A percentile compares a stretch with the other conserved stretches of the same genome.
These are phyloP conservation scores for Lactarius indigo DNA, from an alignment of 768 basidiomycete species.

Conservation along the genomic window DNA sequence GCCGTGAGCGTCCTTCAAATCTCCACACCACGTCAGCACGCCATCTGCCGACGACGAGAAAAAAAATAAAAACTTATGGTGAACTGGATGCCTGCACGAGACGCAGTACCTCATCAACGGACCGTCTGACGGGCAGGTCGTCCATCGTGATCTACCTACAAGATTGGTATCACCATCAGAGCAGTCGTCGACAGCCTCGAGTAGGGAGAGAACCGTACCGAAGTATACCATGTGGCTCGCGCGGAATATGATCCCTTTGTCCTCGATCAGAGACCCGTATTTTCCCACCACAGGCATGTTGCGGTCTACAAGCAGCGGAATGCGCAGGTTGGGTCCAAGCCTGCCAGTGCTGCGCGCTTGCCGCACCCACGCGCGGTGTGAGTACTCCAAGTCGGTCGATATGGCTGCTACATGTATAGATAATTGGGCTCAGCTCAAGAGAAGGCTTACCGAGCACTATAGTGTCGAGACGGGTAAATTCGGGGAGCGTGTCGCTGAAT, in stretches of 20 bases:
- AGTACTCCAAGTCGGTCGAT: slow-evolving; percentile 88
- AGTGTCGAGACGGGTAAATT: slow-evolving; percentile 71
- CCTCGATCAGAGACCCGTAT: slow-evolving; percentile 86
- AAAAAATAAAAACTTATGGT: slow-evolving; percentile 45
- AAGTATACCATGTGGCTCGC: slow-evolving; percentile 73
- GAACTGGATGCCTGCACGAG: slow-evolving; percentile 91
- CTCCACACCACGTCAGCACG: background rate
- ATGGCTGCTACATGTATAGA: slow-evolving; percentile 43
- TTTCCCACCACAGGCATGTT: slow-evolving; percentile 77
- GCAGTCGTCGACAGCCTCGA: background rate
- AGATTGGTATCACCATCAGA: background rate
- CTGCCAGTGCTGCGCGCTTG: slow-evolving; percentile 83
- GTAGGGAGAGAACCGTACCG: slow-evolving; percentile 41
- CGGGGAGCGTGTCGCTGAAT: slow-evolving; percentile 82
- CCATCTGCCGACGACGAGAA: background rate
- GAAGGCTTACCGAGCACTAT: slow-evolving; percentile 62
- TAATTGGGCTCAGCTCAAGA: background rate
- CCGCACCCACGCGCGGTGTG: slow-evolving; percentile 83
- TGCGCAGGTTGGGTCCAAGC: slow-evolving; percentile 81
- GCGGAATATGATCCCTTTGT: slow-evolving; percentile 83
- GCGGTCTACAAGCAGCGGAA: slow-evolving; percentile 79
- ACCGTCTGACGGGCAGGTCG: slow-evolving; percentile 92
- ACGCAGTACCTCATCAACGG: slow-evolving; percentile 88
- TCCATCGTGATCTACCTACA: slow-evolving; percentile 76
- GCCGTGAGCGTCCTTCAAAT: slow-evolving; percentile 70